Conservation (phyloP, 108 stramenopile species). For the Aureococcus anophagefferens region DNA sequence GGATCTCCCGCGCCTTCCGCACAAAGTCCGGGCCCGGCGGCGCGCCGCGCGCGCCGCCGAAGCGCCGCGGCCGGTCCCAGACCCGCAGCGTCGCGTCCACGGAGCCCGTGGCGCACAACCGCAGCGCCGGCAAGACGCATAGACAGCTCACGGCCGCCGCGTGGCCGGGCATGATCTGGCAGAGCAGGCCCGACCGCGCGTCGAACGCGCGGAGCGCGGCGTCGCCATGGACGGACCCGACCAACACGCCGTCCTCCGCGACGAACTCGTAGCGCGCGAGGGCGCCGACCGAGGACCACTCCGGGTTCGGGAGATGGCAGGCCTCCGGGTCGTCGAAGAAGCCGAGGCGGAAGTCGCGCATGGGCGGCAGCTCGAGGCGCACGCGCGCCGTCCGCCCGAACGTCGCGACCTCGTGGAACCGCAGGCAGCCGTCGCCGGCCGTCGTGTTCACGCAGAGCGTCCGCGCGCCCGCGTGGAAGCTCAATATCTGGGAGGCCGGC, state of each 20-base stretch:
- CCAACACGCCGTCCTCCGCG: not conserved
- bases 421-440: constrained; percentile 23
- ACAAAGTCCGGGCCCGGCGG: too few relatives aligned
- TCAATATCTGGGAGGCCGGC: constrained; percentile 7
- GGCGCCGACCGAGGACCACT: not conserved
- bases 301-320: not conserved
- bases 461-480: constrained; percentile 11
- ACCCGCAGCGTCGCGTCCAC: not conserved
- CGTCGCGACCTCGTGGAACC: constrained; percentile 18
- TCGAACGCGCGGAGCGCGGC: not conserved
- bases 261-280: not conserved
- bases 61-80: not conserved
- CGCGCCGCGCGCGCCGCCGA: not conserved
- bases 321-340: not conserved
- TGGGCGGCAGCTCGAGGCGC: constrained; percentile 8
- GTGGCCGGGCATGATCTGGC: constrained; percentile 91
- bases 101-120: not conserved
- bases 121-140: constrained; percentile 52
- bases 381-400: constrained; percentile 9
- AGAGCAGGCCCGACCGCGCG: constrained; percentile 19
- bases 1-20: too few relatives aligned
- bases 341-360: not conserved
- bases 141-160: constrained; percentile 71
- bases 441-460: constrained; percentile 18
- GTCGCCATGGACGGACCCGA: not conserved